phyloP scores from a whole-genome alignment of 345 rosid genomes.

The Eucalyptus erythrocorys region DNA sequence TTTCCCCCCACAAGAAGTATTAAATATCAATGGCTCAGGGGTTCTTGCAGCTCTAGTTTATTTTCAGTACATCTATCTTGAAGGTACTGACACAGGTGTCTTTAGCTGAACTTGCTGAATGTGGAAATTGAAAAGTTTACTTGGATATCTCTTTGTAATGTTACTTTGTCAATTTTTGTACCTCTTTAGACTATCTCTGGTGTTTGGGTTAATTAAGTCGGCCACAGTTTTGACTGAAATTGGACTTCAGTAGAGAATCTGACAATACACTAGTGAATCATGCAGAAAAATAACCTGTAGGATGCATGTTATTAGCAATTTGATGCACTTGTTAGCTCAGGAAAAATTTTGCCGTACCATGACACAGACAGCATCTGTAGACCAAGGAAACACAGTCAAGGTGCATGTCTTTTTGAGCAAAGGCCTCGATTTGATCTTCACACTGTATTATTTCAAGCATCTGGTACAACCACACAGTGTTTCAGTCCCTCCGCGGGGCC shows the following conservation, averaged over 20 bases:
- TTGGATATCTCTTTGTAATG: not conserved
- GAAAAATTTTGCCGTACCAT: not conserved
- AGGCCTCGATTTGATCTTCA: not conserved
- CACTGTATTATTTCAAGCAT: not conserved
- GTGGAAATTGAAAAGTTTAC: not conserved
- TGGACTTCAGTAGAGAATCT: not conserved
- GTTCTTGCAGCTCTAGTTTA: not conserved
- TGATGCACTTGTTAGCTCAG: not conserved
- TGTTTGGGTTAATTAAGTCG: not conserved
- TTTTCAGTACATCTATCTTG: not conserved
- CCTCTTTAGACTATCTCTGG: not conserved
- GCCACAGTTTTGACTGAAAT: not conserved
- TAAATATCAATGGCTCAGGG: not conserved
- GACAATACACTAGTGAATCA: not conserved
- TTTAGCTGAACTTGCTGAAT: not conserved
- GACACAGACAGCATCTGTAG: not conserved
- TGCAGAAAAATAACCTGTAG: not conserved
- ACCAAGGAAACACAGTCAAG: not conserved
- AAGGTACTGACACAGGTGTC: not conserved
- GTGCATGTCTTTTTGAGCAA: not conserved
- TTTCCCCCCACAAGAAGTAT: not conserved
- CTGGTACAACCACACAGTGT: not conserved
- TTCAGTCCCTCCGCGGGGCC: not conserved
- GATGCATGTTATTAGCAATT: not conserved
- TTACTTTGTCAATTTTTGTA: not conserved